Base-by-base conservation (phyloP, 495 filamentous ascomycete genomes). In the Extremus antarcticus region DNA sequence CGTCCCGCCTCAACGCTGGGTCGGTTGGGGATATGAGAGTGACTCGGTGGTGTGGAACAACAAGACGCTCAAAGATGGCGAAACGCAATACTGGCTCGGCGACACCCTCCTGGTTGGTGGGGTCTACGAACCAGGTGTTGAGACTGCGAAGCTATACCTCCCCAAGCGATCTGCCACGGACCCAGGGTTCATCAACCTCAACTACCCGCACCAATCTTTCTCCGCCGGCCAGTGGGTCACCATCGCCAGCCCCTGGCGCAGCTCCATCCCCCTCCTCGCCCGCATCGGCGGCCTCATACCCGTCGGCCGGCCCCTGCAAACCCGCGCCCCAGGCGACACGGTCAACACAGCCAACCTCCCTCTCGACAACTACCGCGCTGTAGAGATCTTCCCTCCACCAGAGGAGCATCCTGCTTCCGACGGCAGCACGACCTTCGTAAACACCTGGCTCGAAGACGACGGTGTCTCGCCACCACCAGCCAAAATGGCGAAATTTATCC, bases 11-110 rank as follows among this genome's bases (percentile, higher is more conserved):
- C 83, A 85, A 59, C 72, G 82, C 53, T 86, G 83, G 83, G 74
- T 77, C 1, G 83, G 83, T 13, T 83, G 80, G 80, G 80, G 82
- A 22, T 84, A 80, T 60, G 82, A 85, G 64, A 67, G 65, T 15
- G 83, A 86, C 55, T 71, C 77, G 0, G 76, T 75, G 54, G 77
- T 85, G 1, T 85, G 83, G 83, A 76, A 64, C 3, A 68, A 62
- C 25, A 72, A 74, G 53, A 48, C 74, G 3, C 68, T 79, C 50
- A 68, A 71, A 13, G 56, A 65, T 2, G 80, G 81, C 15, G 83
- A 85, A 38, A 75, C 76, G 24, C 81, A 86, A 60, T 86, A 81
- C 70, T 86, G 83, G 83, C 76, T 86, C 53, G 82, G 83, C 13
- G 78, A 84, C 59, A 72, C 73, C n/a, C 66, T 86, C 4, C 71